These are phyloP conservation scores for Candida sanyaensis DNA, from an alignment of 1,139 yeast genomes.

Conservation along the genomic window DNA sequence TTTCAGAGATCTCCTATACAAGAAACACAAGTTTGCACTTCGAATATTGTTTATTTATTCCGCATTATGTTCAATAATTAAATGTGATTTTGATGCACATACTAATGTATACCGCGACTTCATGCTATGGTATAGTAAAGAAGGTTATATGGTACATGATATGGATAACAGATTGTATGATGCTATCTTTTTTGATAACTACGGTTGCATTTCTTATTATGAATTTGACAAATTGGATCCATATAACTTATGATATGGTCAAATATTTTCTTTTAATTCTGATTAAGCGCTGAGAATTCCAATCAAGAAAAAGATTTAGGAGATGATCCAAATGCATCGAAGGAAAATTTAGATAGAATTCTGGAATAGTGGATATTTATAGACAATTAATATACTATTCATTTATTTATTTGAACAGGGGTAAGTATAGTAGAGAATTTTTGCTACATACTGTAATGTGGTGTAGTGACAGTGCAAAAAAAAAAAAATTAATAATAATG, in stretches of 20 bases:
- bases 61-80: conserved; percentile 19
- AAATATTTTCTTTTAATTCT: too few relatives aligned
- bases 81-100: conserved; percentile 21
- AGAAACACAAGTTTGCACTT: conserved; percentile 24
- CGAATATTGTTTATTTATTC: conserved; percentile 26
- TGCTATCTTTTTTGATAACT: conserved; percentile 8
- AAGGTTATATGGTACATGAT: conserved; percentile 11
- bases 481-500: too few relatives aligned
- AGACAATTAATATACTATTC: background rate
- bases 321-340: background rate
- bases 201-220: background rate
- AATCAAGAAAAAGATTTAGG: conserved; percentile 3
- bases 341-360: conserved; percentile 2
- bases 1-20: conserved; percentile 22
- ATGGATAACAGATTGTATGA: conserved; percentile 18
- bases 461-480: background rate
- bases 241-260: background rate
- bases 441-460: too few relatives aligned
- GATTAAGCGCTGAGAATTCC: background rate
- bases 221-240: conserved; percentile 11
- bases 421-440: background rate
- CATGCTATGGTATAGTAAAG: conserved; percentile 22
- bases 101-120: conserved; percentile 31
- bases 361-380: background rate
- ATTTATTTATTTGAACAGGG: background rate